phyloP scores from a whole-genome alignment of 179 eudicot genomes.

The Spergularia azorica region DNA sequence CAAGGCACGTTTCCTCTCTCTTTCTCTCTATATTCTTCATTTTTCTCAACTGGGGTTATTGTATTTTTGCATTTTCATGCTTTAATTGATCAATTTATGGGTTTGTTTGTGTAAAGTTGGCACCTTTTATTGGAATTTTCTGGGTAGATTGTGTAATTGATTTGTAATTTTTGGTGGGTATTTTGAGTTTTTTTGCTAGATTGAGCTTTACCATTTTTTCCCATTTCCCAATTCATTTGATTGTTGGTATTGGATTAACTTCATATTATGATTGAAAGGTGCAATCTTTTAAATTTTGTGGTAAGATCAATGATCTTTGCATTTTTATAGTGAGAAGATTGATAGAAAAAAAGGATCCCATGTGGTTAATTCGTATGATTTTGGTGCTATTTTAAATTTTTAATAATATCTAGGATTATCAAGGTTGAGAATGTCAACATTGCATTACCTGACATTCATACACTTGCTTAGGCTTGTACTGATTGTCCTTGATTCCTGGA shows the following conservation, averaged over 20 bases:
- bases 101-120: conserved; percentile 9
- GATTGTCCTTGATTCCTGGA: neutral
- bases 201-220: conserved; percentile 5
- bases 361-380: neutral
- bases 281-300: conserved; percentile 1
- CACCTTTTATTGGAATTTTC: conserved; percentile 15
- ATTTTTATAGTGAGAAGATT: neutral
- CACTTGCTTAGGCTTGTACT: neutral
- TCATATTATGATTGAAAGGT: neutral
- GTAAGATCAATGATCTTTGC: conserved; percentile 2
- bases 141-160: neutral
- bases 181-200: conserved; percentile 16
- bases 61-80: neutral
- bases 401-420: neutral
- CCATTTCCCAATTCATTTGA: neutral
- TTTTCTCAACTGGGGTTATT: neutral
- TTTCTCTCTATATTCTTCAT: neutral
- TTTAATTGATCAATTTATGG: neutral
- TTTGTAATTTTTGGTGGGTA: conserved; percentile 12
- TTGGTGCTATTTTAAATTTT: conserved; percentile 9
- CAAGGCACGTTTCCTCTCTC: conserved; percentile 22
- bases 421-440: conserved; percentile 2
- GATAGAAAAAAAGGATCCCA: neutral
- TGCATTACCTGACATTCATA: neutral
- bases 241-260: neutral